Conservation (phyloP, 75 land plant genomes). For the Larix kaempferi region DNA sequence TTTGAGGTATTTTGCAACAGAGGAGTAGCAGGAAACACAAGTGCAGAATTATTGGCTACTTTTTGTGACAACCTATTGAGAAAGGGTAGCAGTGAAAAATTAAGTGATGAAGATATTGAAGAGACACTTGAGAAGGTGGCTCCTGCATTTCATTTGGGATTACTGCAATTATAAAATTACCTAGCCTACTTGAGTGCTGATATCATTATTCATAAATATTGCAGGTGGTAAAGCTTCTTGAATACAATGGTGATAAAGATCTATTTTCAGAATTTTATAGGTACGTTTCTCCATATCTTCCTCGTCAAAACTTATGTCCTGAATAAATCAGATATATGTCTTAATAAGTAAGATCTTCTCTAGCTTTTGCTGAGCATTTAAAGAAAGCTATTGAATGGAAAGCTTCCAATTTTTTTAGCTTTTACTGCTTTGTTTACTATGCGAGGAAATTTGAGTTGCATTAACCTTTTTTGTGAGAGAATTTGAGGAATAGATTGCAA, state of each 20-base stretch:
- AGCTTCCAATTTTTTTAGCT: too few relatives aligned
- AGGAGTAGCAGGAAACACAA: conserved; percentile 48
- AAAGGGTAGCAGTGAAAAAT: conserved; percentile 49
- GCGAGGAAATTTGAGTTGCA: too few relatives aligned
- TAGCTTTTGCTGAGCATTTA: too few relatives aligned
- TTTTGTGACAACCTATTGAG: conserved; percentile 48
- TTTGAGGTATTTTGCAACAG: conserved; percentile 55
- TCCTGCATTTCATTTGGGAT: not conserved
- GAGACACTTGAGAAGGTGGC: conserved; percentile 48
- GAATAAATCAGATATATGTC: too few relatives aligned
- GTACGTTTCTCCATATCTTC: not conserved
- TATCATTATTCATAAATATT: conserved; percentile 1
- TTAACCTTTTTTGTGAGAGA: too few relatives aligned
- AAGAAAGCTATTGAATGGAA: too few relatives aligned
- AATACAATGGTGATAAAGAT: conserved; percentile 49
- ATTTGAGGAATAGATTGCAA: too few relatives aligned
- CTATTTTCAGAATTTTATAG: conserved; percentile 51
- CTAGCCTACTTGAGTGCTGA: too few relatives aligned
- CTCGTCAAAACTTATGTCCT: not conserved
- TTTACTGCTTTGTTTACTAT: too few relatives aligned
- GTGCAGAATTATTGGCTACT: conserved; percentile 46
- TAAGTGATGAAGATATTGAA: conserved; percentile 52
- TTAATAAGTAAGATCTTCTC: too few relatives aligned
- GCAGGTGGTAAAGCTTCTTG: conserved; percentile 52
- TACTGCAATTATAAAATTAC: too few relatives aligned